A percentile compares a stretch with the other conserved stretches of the same genome.
phyloP scores from a whole-genome alignment of 495 filamentous ascomycete species.

The Aspergillus mulundensis region DNA sequence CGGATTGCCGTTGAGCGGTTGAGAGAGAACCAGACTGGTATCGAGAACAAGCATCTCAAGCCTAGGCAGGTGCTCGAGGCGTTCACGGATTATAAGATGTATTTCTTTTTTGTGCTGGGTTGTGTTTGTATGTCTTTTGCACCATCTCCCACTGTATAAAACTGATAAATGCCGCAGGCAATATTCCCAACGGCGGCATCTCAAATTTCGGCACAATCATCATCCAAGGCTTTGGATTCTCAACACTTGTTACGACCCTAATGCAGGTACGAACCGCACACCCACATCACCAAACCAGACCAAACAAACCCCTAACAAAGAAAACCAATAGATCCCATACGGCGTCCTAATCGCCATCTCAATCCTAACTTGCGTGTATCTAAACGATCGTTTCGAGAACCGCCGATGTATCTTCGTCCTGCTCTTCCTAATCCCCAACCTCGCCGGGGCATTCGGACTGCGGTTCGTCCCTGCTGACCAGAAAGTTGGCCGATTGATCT shows the following conservation, averaged over 20 bases:
- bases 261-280: constrained; percentile 46
- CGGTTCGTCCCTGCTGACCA: constrained; percentile 46
- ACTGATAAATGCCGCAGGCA: no score
- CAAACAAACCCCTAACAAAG: no score
- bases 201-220: constrained; percentile 60
- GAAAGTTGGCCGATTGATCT: constrained; percentile 48
- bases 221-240: constrained; percentile 60
- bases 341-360: constrained; percentile 54
- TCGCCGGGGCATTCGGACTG: constrained; percentile 52
- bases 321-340: constrained; percentile 48
- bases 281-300: no score
- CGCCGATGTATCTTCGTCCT: constrained; percentile 52
- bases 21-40: constrained; percentile 58
- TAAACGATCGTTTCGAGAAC: constrained; percentile 56
- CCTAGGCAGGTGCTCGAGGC: constrained; percentile 55
- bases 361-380: constrained; percentile 52
- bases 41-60: constrained; percentile 63
- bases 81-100: constrained; percentile 56
- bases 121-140: constrained; percentile 31
- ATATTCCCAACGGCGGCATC: constrained; percentile 48
- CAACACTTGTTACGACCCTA: constrained; percentile 45
- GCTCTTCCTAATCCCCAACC: constrained; percentile 52
- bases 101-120: constrained; percentile 59
- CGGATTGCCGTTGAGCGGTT: constrained; percentile 56
- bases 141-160: no score